Evolutionary conservation across 345 rosid genomes (phyloP), one percentile per base, ranked within the genome.

Genomic region (Populus deltoides): DNA sequence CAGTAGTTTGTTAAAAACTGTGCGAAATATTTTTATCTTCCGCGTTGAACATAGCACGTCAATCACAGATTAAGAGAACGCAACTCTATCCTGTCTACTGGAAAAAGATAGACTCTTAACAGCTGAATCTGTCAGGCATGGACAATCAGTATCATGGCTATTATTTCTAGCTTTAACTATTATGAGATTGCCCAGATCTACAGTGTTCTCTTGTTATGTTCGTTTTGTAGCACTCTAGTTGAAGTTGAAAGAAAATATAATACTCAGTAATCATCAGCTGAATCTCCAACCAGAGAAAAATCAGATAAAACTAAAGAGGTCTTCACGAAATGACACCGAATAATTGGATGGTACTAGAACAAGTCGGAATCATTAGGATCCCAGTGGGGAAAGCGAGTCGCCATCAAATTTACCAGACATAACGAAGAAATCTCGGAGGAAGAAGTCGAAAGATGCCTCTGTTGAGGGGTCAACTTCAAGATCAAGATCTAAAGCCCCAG

Each of bases 241-340:
- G 29, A 38, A 70, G 7, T 6, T 70, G 38, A 47, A 47, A 47
- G 51, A 47, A 47, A 47, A 33, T 33, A 33, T 4, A 33, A 33
- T 5, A 0, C 36, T 33, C 6, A 4, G 36, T 5, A 6, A 33
- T 33, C 62, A 11, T 31, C 57, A 3, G 72, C 65, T 1, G 88
- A 85, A 25, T 80, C 89, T 33, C 87, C 89, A 0, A 74, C 75
- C 6, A 85, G 77, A 38, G 94, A 83, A 75, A 86, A 79, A 75
- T 16, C 92, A 17, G 93, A 91, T 10, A 90, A 81, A 81, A 69
- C 83, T 0, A 87, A 76, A 80, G 65, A 86, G 85, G 47, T 84
- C 90, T 43, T 86, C 98, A 7, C 72, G 49, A 75, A 71, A 51
- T 31, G 74, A 31, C 6, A 12, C 62, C 29, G 74, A 57, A 17